These are phyloP conservation scores for Bauhinia variegata DNA, from an alignment of 306 rosid species.

Conservation along the genomic window DNA sequence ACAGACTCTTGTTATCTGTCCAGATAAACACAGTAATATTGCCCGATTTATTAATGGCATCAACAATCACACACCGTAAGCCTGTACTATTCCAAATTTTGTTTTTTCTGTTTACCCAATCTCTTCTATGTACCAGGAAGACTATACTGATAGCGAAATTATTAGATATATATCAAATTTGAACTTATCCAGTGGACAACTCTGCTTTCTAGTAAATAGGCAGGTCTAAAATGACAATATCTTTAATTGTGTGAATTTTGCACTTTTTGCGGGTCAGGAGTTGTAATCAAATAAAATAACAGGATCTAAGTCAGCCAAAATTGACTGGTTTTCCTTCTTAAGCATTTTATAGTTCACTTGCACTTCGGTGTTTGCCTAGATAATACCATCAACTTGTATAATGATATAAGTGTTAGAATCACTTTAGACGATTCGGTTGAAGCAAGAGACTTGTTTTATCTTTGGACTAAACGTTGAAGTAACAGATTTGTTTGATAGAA, in stretches of 20 bases:
- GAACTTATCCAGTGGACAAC: too few species aligned
- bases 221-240: not conserved
- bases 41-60: slow-evolving; percentile 96
- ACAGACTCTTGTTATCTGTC: slow-evolving; percentile 81
- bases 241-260: not conserved
- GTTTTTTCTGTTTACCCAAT: not conserved
- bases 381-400: too few species aligned
- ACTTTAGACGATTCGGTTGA: not conserved
- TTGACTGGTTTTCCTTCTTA: too few species aligned
- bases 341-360: too few species aligned
- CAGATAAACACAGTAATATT: slow-evolving; percentile 81
- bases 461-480: not conserved
- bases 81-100: slow-evolving; percentile 29
- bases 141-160: not conserved
- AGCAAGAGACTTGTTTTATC: not conserved
- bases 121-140: not conserved
- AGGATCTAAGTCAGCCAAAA: not conserved
- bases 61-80: slow-evolving; percentile 86
- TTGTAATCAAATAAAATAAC: too few species aligned
- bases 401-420: not conserved
- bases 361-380: not conserved
- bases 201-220: not conserved
- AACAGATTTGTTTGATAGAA: not conserved
- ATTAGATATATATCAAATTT: not conserved
- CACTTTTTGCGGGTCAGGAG: too few species aligned